Conservation (phyloP, 257 asterid species). For the Cinchona pubescens region DNA sequence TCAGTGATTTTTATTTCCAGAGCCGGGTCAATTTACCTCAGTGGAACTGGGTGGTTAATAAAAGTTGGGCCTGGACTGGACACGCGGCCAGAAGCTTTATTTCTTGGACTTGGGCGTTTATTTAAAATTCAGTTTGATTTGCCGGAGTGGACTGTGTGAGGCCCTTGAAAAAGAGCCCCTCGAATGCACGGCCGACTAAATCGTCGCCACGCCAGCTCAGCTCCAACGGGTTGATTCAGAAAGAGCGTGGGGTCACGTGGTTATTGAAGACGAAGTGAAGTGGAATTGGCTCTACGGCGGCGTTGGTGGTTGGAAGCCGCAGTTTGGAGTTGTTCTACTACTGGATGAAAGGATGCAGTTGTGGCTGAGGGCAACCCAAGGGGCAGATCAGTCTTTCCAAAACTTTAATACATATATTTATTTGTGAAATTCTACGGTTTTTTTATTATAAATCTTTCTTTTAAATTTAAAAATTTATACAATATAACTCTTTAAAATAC, state of each 20-base stretch:
- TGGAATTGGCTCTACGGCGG: not conserved
- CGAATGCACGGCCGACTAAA: slow-evolving; percentile 50
- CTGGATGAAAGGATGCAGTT: not conserved
- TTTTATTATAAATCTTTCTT: too few species aligned
- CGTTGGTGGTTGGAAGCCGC: not conserved
- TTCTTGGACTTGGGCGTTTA: not conserved
- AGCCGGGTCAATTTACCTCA: too few species aligned
- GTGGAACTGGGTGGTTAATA: too few species aligned
- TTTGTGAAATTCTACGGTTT: too few species aligned
- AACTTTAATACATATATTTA: too few species aligned
- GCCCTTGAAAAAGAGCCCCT: slow-evolving; percentile 53
- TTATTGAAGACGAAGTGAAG: not conserved
- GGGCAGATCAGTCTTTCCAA: not conserved
- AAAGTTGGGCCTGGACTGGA: too few species aligned
- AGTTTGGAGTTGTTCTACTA: not conserved
- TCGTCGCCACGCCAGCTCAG: slow-evolving; percentile 45
- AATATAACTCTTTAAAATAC: too few species aligned
- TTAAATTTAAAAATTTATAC: too few species aligned
- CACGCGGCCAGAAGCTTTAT: not conserved
- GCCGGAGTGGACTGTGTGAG: slow-evolving; percentile 28
- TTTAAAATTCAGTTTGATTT: slow-evolving; percentile 31
- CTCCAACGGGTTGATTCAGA: not conserved
- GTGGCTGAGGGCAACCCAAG: not conserved
- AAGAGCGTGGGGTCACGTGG: not conserved
- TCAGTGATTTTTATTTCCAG: not conserved